Conservation (phyloP, 495 filamentous ascomycete genomes). For the Thermochaetoides thermophila region DNA sequence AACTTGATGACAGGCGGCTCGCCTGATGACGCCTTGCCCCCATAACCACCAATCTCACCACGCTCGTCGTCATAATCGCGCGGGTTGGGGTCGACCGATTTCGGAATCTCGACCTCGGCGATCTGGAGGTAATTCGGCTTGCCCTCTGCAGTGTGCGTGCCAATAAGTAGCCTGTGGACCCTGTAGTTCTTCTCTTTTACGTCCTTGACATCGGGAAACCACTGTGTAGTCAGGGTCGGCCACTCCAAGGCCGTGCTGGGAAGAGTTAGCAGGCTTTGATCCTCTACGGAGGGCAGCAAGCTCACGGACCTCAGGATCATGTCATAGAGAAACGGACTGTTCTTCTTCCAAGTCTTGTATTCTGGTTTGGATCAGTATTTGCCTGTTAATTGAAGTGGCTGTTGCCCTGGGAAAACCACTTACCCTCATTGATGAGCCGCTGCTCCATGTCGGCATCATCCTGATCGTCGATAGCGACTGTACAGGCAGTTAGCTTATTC, state of each 20-base stretch:
- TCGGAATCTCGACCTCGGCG: constrained; percentile 80
- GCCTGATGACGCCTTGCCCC: constrained; percentile 40
- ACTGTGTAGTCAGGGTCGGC: constrained; percentile 95
- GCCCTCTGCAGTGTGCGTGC: constrained; percentile 82
- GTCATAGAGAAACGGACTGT: constrained; percentile 94
- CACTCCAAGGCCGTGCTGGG: constrained; percentile 81
- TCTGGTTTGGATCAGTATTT: constrained; percentile 36
- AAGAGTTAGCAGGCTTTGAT: neutral
- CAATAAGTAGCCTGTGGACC: constrained; percentile 81
- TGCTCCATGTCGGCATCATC: constrained; percentile 56
- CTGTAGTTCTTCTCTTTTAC: constrained; percentile 71
- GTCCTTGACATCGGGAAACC: constrained; percentile 90
- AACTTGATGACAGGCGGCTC: constrained; percentile 56
- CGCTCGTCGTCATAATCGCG: constrained; percentile 78
- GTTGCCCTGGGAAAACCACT: neutral
- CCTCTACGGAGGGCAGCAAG: neutral
- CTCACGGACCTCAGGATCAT: constrained; percentile 58
- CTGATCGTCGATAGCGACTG: constrained; percentile 46
- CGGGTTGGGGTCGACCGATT: constrained; percentile 53
- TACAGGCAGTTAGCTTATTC: constrained; percentile 6
- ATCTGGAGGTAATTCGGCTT: constrained; percentile 91
- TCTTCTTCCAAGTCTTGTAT: constrained; percentile 99
- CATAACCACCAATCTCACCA: constrained; percentile 89
- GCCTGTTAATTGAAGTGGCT: constrained; percentile 1
- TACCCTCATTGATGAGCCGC: constrained; percentile 90